Evolutionary conservation across 2,329 filamentous ascomycete genomes (phyloP).

Genomic region (Trichoderma endophyticum): DNA sequence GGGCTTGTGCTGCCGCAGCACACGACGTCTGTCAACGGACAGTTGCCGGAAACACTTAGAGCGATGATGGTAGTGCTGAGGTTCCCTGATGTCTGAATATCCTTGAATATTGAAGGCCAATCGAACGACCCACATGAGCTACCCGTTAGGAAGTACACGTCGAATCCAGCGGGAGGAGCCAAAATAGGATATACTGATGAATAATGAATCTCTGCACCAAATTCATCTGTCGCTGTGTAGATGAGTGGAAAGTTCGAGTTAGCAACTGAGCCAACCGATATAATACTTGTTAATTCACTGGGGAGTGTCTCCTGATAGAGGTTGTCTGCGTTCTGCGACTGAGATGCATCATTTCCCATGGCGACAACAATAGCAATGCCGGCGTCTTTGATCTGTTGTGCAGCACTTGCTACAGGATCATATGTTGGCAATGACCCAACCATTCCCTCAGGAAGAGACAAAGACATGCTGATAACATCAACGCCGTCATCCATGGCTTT

Average conservation of each 20-base stretch:
- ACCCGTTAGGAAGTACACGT: not conserved
- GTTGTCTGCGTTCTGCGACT: not conserved
- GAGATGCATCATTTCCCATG: constrained; percentile 1
- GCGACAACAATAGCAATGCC: not conserved
- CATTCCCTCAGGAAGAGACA: not conserved
- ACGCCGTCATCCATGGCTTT: not conserved
- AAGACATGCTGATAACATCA: not conserved
- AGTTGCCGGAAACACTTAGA: not conserved
- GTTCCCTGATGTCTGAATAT: not conserved
- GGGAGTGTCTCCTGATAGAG: not conserved
- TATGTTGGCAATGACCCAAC: not conserved
- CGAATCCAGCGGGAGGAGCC: not conserved
- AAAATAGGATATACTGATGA: not conserved
- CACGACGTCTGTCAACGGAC: not conserved
- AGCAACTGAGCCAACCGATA: not conserved
- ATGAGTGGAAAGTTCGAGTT: not conserved
- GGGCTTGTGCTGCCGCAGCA: not conserved
- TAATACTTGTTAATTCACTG: not conserved
- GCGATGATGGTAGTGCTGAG: not conserved
- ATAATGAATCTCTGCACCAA: not conserved
- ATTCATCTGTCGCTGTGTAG: not conserved
- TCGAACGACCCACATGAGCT: not conserved
- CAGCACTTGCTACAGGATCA: not conserved
- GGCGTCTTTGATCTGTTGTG: not conserved
- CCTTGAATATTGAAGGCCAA: not conserved